Conservation (phyloP, 495 filamentous ascomycete genomes). For the Tuber umbilicatum region DNA sequence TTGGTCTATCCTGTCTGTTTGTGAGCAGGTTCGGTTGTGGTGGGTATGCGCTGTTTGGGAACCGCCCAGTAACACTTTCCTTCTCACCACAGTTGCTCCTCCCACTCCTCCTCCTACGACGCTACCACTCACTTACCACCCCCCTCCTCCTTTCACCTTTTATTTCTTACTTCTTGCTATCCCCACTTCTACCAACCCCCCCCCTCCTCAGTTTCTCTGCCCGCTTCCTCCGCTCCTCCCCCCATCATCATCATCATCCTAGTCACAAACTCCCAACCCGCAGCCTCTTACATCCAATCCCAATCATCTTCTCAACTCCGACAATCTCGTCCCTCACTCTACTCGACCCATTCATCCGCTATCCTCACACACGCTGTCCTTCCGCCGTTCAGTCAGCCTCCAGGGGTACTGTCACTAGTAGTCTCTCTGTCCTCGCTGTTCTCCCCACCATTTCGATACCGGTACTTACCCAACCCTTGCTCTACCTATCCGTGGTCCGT, state of each 20-base stretch:
- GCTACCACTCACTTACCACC: not conserved
- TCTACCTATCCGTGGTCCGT: not conserved
- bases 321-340: not conserved
- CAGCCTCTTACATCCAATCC: conserved; percentile 1
- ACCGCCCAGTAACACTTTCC: not conserved
- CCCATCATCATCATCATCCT: not conserved
- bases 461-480: not conserved
- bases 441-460: conserved; percentile 1
- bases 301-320: not conserved
- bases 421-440: not conserved
- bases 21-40: not conserved
- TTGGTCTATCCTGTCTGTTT: not conserved
- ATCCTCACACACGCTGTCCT: not conserved
- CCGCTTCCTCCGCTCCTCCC: conserved; percentile 1
- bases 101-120: not conserved
- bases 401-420: not conserved
- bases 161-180: not conserved
- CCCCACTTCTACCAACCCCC: not conserved
- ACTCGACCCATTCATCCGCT: not conserved
- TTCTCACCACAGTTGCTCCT: not conserved
- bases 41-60: conserved; percentile 1
- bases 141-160: not conserved
- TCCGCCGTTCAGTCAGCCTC: not conserved
- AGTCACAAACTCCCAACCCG: not conserved
- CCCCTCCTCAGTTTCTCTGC: not conserved